Evolutionary conservation across 2,329 filamentous ascomycete genomes (phyloP).

Genomic region (Ophiocordyceps camponoti-leonardi): DNA sequence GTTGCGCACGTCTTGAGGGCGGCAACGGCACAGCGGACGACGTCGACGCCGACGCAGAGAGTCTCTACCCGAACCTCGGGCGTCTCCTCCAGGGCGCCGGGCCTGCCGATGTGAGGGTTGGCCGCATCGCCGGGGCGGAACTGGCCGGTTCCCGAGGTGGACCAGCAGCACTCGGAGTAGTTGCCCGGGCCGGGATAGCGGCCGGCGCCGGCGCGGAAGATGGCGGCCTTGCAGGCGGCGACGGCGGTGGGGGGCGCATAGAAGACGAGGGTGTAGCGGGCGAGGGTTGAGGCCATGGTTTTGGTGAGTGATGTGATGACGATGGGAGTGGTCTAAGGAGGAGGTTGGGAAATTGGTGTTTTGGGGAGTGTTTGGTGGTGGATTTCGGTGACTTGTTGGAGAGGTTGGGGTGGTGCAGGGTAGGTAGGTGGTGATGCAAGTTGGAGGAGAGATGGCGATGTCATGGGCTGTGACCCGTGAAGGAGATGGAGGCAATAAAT

Average conservation of each 20-base stretch:
- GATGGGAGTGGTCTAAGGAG: no score
- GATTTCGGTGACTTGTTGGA: background rate
- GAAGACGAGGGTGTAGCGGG: conserved; percentile 27
- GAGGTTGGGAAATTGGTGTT: no score
- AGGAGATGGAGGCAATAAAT: no score
- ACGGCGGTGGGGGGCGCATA: conserved; percentile 26
- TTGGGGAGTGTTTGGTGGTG: no score
- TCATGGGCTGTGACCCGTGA: no score
- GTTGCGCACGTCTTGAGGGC: conserved; percentile 43
- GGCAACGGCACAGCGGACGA: conserved; percentile 36
- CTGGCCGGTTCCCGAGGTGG: conserved; percentile 38
- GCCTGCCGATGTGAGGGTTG: conserved; percentile 43
- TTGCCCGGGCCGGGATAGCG: conserved; percentile 29
- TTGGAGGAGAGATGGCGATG: no score
- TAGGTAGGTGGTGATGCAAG: no score
- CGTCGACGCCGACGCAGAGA: conserved; percentile 40
- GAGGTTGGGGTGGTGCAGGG: no score
- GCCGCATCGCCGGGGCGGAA: conserved; percentile 45
- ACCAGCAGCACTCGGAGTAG: conserved; percentile 38
- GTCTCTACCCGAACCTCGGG: conserved; percentile 47
- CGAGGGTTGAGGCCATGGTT: background rate
- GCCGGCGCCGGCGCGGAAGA: conserved; percentile 42
- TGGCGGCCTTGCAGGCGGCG: conserved; percentile 33
- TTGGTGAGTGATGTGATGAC: no score
- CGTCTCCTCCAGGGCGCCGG: conserved; percentile 38